Percentiles rank a stretch among this genome's conserved stretches.
Conservation (phyloP, 495 filamentous ascomycete species). For the Tuber calosporum region DNA sequence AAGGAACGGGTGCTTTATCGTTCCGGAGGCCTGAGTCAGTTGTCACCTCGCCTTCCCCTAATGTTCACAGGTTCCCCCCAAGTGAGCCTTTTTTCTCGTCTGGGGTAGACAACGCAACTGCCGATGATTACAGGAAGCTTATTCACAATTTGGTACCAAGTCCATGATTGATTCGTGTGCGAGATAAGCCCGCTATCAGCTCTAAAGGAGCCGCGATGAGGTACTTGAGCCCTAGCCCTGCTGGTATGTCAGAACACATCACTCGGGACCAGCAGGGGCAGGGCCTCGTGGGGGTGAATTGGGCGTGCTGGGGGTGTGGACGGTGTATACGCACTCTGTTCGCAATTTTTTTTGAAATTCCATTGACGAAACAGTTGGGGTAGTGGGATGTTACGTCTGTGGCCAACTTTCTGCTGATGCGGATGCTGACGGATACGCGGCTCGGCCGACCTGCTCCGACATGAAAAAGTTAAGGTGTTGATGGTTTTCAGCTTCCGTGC, state of each 20-base stretch:
- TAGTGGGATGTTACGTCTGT: constrained; percentile 57
- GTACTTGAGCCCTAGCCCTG: neutral
- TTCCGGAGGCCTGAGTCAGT: constrained; percentile 60
- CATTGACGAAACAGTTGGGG: constrained; percentile 61
- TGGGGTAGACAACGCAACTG: constrained; percentile 60
- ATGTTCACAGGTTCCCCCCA: neutral
- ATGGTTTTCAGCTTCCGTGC: constrained; percentile 59
- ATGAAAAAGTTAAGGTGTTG: constrained; percentile 54
- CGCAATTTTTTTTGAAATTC: constrained; percentile 57
- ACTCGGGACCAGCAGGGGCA: constrained; percentile 15
- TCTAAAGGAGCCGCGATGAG: neutral
- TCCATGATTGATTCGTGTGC: constrained; percentile 74
- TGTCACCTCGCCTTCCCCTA: neutral
- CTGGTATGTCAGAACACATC: constrained; percentile 20
- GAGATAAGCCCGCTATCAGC: constrained; percentile 47
- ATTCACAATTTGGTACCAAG: constrained; percentile 55
- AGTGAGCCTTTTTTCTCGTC: neutral
- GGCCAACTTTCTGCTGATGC: constrained; percentile 6
- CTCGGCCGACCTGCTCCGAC: neutral
- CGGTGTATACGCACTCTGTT: constrained; percentile 20
- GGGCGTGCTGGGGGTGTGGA: constrained; percentile 10
- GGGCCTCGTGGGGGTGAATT: constrained; percentile 1
- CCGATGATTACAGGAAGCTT: constrained; percentile 55
- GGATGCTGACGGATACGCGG: neutral
- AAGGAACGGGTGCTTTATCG: constrained; percentile 64